These are phyloP conservation scores for Lignosus rhinocerotis DNA, from an alignment of 1,284 basidiomycete species.

Conservation along the genomic window DNA sequence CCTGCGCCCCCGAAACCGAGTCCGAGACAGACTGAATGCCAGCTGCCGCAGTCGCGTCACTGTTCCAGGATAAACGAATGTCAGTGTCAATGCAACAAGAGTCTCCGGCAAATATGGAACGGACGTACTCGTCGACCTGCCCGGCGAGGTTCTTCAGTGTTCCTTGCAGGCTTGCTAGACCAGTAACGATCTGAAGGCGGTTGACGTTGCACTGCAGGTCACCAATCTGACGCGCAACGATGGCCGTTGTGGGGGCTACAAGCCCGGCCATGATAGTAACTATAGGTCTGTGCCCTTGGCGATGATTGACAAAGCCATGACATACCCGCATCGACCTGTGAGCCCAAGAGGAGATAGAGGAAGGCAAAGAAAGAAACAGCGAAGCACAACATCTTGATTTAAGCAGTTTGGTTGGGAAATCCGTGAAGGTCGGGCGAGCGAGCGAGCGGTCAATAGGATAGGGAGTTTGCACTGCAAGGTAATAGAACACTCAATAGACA, in stretches of 20 bases:
- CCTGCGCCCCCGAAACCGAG: constrained; percentile 33
- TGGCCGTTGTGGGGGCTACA: constrained; percentile 12
- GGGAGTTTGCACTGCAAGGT: constrained; percentile 6
- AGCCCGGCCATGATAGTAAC: neutral
- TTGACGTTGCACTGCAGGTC: constrained; percentile 38
- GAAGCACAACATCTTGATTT: constrained; percentile 13
- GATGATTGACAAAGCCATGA: neutral
- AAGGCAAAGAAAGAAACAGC: constrained; percentile 13
- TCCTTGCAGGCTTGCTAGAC: constrained; percentile 31
- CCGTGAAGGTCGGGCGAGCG: neutral
- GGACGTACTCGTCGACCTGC: constrained; percentile 18
- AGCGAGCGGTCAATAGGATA: neutral
- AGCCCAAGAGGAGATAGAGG: constrained; percentile 15
- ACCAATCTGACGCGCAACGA: constrained; percentile 32
- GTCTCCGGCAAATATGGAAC: neutral
- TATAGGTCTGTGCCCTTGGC: neutral
- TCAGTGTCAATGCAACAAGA: neutral
- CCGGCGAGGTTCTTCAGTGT: constrained; percentile 31
- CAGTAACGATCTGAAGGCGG: constrained; percentile 34
- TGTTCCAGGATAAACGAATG: constrained; percentile 7
- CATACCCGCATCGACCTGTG: constrained; percentile 19
- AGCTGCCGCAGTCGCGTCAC: constrained; percentile 31
- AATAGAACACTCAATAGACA: constrained; percentile 7
- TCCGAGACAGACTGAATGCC: constrained; percentile 28
- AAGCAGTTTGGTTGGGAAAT: neutral